A percentile compares a stretch with the other conserved stretches of the same genome.
phyloP scores from a whole-genome alignment of 83 land plant species.

The Thuja plicata region DNA sequence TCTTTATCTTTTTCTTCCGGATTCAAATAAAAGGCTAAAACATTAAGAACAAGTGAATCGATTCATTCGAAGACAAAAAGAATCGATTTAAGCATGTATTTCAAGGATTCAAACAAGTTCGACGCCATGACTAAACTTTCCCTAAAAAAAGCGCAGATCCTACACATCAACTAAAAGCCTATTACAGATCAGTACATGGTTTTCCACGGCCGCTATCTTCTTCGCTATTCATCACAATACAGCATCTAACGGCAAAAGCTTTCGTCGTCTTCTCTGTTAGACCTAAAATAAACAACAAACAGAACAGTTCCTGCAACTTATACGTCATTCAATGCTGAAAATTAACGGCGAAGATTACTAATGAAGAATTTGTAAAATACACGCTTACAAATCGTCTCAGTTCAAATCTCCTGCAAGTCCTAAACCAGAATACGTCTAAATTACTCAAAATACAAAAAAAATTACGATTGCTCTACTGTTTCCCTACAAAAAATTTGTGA shows the following conservation, averaged over 20 bases:
- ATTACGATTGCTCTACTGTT: not conserved
- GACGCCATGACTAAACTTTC: not conserved
- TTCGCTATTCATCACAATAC: not conserved
- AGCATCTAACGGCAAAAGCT: not conserved
- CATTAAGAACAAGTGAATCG: not conserved
- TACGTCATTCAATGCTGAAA: not conserved
- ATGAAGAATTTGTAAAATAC: not conserved
- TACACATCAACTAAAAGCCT: not conserved
- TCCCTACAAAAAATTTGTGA: not conserved
- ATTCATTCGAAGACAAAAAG: not conserved
- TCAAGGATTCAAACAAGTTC: not conserved
- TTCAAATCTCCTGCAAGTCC: not conserved
- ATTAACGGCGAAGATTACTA: not conserved
- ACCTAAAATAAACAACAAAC: not conserved
- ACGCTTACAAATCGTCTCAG: not conserved
- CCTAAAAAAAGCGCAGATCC: not conserved
- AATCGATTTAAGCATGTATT: not conserved
- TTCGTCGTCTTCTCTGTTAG: not conserved
- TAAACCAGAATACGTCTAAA: not conserved
- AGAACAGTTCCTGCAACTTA: not conserved
- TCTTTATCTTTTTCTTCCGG: not conserved
- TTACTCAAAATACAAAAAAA: not conserved
- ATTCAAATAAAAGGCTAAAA: not conserved
- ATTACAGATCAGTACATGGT: not conserved
- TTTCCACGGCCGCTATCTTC: not conserved